phyloP scores from a whole-genome alignment of 106 monocot species.

The Apostasia ramifera region DNA sequence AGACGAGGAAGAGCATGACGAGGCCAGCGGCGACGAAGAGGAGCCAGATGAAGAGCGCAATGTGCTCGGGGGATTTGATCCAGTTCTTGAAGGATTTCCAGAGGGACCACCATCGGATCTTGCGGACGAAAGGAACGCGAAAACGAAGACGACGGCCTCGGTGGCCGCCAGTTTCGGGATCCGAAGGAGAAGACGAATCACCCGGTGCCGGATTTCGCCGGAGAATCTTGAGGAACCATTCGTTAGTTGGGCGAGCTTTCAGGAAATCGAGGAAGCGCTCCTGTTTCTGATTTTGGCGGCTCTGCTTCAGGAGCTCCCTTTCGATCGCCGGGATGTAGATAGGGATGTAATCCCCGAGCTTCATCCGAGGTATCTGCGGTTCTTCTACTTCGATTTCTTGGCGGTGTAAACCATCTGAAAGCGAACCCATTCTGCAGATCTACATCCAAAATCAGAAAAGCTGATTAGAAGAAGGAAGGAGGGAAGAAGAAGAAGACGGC shows the following conservation, averaged over 20 bases:
- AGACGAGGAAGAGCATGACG: slow-evolving; percentile 10
- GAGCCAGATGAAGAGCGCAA: slow-evolving; percentile 17
- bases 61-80: slow-evolving; percentile 3
- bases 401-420: neutral
- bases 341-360: slow-evolving; percentile 16
- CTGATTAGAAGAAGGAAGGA: too few species aligned
- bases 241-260: slow-evolving; percentile 18
- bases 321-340: slow-evolving; percentile 12
- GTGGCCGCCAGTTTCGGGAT: neutral
- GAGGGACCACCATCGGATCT: slow-evolving; percentile 11
- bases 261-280: slow-evolving; percentile 23
- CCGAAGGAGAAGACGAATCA: neutral
- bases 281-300: neutral
- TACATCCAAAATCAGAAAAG: too few species aligned
- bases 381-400: slow-evolving; percentile 8
- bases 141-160: slow-evolving; percentile 1
- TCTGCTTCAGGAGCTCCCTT: slow-evolving; percentile 7
- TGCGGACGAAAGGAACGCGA: slow-evolving; percentile 18
- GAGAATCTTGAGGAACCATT: slow-evolving; percentile 22
- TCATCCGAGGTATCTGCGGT: neutral
- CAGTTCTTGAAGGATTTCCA: slow-evolving; percentile 8
- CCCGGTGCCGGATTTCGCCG: neutral
- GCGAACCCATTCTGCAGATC: neutral
- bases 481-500: too few species aligned
- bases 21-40: slow-evolving; percentile 13